Evolutionary conservation across 306 rosid genomes (phyloP).

Genomic region (Cucurbita argyrosperma): DNA sequence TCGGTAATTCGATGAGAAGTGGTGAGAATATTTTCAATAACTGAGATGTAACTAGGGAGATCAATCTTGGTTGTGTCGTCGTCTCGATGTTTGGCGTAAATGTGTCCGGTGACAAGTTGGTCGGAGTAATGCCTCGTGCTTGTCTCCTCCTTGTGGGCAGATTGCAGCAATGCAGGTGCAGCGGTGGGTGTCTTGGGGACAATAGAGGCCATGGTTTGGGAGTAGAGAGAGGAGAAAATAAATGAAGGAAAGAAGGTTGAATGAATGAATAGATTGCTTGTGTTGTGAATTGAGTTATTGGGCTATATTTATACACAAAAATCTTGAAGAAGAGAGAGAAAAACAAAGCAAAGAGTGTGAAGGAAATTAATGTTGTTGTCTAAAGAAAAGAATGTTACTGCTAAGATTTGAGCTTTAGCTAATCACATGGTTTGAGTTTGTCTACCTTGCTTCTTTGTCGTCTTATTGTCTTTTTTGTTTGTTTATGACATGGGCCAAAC

Average conservation of each 20-base stretch:
- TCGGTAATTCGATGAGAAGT: not conserved
- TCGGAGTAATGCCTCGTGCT: not conserved
- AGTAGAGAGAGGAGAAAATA: not conserved
- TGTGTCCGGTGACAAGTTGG: not conserved
- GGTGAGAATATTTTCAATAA: not conserved
- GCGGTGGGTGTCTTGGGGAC: not conserved
- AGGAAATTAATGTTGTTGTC: not conserved
- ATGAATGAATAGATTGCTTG: not conserved
- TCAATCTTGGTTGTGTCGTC: not conserved
- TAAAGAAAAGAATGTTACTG: not conserved
- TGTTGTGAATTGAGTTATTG: not conserved
- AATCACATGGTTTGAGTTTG: not conserved
- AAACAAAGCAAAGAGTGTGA: not conserved
- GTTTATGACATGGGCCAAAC: no score
- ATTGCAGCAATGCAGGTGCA: not conserved
- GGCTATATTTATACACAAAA: not conserved
- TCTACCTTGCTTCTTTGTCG: not conserved
- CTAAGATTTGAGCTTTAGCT: not conserved
- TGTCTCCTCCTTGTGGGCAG: not conserved
- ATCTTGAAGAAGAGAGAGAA: not conserved
- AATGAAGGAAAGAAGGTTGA: not conserved
- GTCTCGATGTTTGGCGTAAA: not conserved
- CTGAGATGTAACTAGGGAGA: not conserved
- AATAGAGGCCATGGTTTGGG: not conserved
- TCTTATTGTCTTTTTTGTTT: not conserved